Evolutionary conservation across 441 rosid species (phyloP).

Genomic region (Gossypium davidsonii): DNA sequence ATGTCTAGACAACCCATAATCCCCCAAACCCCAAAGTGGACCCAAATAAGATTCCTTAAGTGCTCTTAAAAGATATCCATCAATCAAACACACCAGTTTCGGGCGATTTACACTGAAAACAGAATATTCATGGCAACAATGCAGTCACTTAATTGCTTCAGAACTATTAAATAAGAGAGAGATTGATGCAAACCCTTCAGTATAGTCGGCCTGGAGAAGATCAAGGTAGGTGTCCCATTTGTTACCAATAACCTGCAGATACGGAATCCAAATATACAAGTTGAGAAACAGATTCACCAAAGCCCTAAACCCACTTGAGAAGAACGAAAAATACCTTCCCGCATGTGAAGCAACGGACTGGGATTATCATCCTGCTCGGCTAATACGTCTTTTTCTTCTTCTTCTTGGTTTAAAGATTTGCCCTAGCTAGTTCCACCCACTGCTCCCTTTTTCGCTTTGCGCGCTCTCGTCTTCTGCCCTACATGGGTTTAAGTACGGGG

Average conservation of each 20-base stretch:
- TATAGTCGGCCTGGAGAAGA: conserved; percentile 6
- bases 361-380: conserved; percentile 1
- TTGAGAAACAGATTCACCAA: background rate
- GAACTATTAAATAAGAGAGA: background rate
- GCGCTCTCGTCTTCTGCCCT: background rate
- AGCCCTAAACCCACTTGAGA: background rate
- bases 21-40: background rate
- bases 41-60: background rate
- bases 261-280: background rate
- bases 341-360: conserved; percentile 4
- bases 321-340: background rate
- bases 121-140: background rate
- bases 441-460: background rate
- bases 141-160: background rate
- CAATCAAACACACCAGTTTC: background rate
- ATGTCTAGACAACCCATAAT: too few species aligned
- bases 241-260: background rate
- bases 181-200: background rate
- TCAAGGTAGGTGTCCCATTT: conserved; percentile 5
- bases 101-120: background rate
- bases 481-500: background rate
- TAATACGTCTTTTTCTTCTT: background rate
- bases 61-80: background rate
- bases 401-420: background rate
- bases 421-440: background rate